phyloP scores from a whole-genome alignment of 495 filamentous ascomycete genomes.

The Hypoxylon subgilvum region DNA sequence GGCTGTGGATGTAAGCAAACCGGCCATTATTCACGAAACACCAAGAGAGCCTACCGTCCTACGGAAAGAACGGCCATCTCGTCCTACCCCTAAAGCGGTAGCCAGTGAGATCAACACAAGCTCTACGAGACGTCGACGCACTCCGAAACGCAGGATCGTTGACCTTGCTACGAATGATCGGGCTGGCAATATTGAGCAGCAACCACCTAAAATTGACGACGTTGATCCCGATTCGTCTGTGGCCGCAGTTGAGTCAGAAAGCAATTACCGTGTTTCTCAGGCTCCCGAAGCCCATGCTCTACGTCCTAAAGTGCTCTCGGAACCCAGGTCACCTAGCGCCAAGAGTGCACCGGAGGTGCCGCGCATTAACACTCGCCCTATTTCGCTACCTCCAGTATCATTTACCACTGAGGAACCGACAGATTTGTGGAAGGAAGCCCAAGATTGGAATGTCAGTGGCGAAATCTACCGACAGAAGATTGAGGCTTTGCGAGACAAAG shows the following conservation, averaged over 20 bases:
- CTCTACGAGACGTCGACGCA: slow-evolving; percentile 57
- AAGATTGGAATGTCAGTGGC: slow-evolving; percentile 71
- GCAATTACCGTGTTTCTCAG: slow-evolving; percentile 53
- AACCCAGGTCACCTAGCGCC: slow-evolving; percentile 39
- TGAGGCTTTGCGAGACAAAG: slow-evolving; percentile 80
- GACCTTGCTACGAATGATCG: slow-evolving; percentile 74
- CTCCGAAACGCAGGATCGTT: slow-evolving; percentile 76
- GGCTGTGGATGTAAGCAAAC: slow-evolving; percentile 68
- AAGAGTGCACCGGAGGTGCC: slow-evolving; percentile 48
- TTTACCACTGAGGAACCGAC: slow-evolving; percentile 47
- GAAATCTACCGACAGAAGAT: slow-evolving; percentile 85
- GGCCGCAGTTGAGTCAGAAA: slow-evolving; percentile 30
- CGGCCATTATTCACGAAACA: slow-evolving; percentile 58
- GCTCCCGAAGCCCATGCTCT: slow-evolving; percentile 43
- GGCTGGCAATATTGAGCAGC: slow-evolving; percentile 40
- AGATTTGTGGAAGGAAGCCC: slow-evolving; percentile 51
- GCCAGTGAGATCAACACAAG: slow-evolving; percentile 60
- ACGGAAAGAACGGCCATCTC: slow-evolving; percentile 54
- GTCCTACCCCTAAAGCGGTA: slow-evolving; percentile 49
- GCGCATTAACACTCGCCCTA: slow-evolving; percentile 53
- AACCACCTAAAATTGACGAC: slow-evolving; percentile 14
- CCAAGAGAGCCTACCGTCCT: slow-evolving; percentile 55
- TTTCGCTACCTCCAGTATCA: slow-evolving; percentile 49
- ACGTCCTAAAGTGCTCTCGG: slow-evolving; percentile 28
- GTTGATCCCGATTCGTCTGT: not conserved